Conservation (phyloP, 192 early-diverging fungal species). For the Polychytrium aggregatum region DNA sequence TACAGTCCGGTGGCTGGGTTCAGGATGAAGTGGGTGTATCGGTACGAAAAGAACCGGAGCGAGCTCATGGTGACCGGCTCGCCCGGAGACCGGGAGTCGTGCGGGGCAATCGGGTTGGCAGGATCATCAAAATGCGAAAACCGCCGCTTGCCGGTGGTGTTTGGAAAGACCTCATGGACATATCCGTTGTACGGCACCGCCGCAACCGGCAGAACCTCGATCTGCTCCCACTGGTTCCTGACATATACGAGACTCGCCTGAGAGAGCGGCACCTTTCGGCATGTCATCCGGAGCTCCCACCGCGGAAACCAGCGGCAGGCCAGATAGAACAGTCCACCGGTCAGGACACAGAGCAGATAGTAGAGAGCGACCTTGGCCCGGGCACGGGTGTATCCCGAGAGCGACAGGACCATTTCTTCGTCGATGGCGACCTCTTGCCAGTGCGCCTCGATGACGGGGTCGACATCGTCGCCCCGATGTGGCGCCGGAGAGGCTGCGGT, state of each 20-base stretch:
- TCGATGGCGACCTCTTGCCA: conserved; percentile 32
- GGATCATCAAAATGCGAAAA: neutral
- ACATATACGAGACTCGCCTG: conserved; percentile 64
- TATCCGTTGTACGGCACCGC: conserved; percentile 10
- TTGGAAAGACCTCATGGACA: conserved; percentile 30
- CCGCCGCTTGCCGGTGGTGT: too few species aligned
- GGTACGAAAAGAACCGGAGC: conserved; percentile 34
- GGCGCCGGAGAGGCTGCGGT: too few species aligned
- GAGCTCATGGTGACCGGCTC: conserved; percentile 8
- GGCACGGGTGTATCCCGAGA: conserved; percentile 54
- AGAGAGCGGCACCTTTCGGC: conserved; percentile 46
- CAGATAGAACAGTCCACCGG: conserved; percentile 62
- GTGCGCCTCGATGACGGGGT: conserved; percentile 7
- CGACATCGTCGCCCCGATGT: too few species aligned
- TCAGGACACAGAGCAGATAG: conserved; percentile 48
- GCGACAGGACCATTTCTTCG: conserved; percentile 35
- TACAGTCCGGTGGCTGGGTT: conserved; percentile 36
- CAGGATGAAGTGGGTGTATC: conserved; percentile 40
- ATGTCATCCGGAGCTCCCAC: conserved; percentile 61
- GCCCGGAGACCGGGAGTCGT: too few species aligned
- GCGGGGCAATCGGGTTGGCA: neutral
- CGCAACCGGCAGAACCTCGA: conserved; percentile 14
- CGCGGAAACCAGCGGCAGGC: conserved; percentile 77
- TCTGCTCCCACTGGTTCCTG: conserved; percentile 31
- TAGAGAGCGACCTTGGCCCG: conserved; percentile 42